A percentile compares a stretch with the other conserved stretches of the same genome.
Conservation (phyloP, 495 filamentous ascomycete species). For the Choiromyces venosus region DNA sequence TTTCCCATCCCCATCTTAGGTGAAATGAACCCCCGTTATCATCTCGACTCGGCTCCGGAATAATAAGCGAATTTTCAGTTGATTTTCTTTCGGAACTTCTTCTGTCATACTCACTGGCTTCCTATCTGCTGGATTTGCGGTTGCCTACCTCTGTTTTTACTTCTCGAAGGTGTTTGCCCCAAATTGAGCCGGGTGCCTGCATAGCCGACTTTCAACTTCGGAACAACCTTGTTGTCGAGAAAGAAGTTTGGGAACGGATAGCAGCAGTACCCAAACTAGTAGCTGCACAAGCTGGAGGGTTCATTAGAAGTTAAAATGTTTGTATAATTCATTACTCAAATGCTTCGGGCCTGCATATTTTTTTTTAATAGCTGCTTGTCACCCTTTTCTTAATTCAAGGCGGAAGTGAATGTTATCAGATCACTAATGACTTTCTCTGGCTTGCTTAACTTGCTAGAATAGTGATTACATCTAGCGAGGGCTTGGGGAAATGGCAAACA, state of each 20-base stretch:
- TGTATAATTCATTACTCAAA: slow-evolving; percentile 14
- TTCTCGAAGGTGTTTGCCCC: slow-evolving; percentile 10
- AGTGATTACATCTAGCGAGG: background rate
- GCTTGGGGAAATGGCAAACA: background rate
- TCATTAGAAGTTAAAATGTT: slow-evolving; percentile 24
- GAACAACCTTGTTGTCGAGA: slow-evolving; percentile 7
- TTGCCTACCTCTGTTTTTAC: slow-evolving; percentile 10
- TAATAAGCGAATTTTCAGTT: slow-evolving; percentile 4
- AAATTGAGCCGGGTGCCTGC: slow-evolving; percentile 30
- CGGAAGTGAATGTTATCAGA: background rate
- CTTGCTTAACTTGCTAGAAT: background rate
- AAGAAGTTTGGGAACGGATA: slow-evolving; percentile 15
- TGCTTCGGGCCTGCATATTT: background rate
- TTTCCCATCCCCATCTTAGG: slow-evolving; percentile 27
- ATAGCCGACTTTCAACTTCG: slow-evolving; percentile 17
- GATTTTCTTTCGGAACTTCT: slow-evolving; percentile 20
- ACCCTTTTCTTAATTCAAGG: background rate
- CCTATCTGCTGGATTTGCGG: slow-evolving; percentile 11
- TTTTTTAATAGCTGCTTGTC: slow-evolving; percentile 8
- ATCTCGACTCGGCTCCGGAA: slow-evolving; percentile 17
- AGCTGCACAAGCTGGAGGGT: slow-evolving; percentile 2
- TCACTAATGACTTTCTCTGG: background rate
- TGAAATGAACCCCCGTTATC: slow-evolving; percentile 33
- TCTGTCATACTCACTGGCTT: slow-evolving; percentile 21
- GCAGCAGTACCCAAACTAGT: slow-evolving; percentile 12